Base-by-base conservation (phyloP, 805 yeast genomes). In the Cephaloascus albidus region DNA sequence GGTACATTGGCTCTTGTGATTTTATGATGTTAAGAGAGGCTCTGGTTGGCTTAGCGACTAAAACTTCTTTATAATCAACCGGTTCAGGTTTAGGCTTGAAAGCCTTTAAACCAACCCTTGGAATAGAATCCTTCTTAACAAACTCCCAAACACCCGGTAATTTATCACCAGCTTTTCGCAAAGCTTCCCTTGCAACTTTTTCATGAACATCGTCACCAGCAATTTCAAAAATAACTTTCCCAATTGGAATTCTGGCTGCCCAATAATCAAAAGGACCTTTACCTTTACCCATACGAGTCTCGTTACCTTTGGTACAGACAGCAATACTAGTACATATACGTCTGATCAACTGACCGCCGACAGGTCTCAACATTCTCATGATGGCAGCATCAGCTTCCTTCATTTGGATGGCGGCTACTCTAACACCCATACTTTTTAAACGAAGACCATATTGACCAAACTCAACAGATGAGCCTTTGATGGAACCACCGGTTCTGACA, bases 221-320 rank as follows among this genome's bases (percentile, higher is more conserved):
- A 54, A 89, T 78, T 65, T 93, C 98, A 54, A 89, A 87, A 18
- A 89, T 68, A 33, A 93, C 79, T 55, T 88, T 89, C 3, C 98
- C 98, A 0, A 97, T 89, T 33, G 97, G 95, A 12, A 93, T 93
- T 53, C 98, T 78, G 27, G 81, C 85, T 52, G 95, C 94, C 97
- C 97, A 93, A 66, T 87, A 93, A 53, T 87, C 96, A 57, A 93
- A 90, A 0, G 89, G 82, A 63, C 98, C 98, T 64, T 93, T 93
- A 68, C 98, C 98, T 62, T 93, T 93, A 70, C 98, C 98, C 98
- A 93, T 93, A 81, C 98, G 93, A 10, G 96, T 87, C 60, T 93
- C 96, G 60, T 93, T 93, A 67, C 98, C 98, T 67, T 93, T 93
- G 45, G 85, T 78, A 63, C 96, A 88, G 10, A 93, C 95, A 0